phyloP scores from a whole-genome alignment of 495 filamentous ascomycete species.

The Pseudoneurospora amorphoporcata region DNA sequence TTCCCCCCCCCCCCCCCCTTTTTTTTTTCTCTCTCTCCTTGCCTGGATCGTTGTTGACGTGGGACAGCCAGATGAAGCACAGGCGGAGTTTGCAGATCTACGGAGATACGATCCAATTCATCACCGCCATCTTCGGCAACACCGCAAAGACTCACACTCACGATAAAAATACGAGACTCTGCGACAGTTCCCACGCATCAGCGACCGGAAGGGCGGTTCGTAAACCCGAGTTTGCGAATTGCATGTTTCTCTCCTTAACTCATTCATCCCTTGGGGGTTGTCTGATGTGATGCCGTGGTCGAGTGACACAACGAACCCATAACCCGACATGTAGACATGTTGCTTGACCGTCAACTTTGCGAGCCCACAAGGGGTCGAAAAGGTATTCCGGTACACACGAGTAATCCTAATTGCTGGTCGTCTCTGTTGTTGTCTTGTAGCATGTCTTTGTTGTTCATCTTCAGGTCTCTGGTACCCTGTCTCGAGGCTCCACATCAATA shows the following conservation, averaged over 20 bases:
- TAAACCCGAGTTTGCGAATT: not conserved
- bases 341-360: not conserved
- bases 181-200: not conserved
- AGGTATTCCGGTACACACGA: not conserved
- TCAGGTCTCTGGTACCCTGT: not conserved
- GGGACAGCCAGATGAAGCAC: not conserved
- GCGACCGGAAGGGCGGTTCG: not conserved
- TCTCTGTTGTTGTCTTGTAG: not conserved
- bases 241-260: not conserved
- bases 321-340: not conserved
- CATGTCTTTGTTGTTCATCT: not conserved
- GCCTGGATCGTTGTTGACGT: not conserved
- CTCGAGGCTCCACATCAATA: not conserved
- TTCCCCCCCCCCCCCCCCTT: too few species aligned
- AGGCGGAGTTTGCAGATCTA: not conserved
- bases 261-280: not conserved
- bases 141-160: not conserved
- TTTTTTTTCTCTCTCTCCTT: not conserved
- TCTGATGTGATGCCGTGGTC: not conserved
- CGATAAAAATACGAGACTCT: not conserved
- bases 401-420: not conserved
- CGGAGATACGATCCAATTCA: not conserved
- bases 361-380: not conserved
- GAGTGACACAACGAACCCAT: not conserved
- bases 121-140: not conserved